Conservation (phyloP, 1,284 basidiomycete genomes). For the Papiliotrema nemorosa region DNA sequence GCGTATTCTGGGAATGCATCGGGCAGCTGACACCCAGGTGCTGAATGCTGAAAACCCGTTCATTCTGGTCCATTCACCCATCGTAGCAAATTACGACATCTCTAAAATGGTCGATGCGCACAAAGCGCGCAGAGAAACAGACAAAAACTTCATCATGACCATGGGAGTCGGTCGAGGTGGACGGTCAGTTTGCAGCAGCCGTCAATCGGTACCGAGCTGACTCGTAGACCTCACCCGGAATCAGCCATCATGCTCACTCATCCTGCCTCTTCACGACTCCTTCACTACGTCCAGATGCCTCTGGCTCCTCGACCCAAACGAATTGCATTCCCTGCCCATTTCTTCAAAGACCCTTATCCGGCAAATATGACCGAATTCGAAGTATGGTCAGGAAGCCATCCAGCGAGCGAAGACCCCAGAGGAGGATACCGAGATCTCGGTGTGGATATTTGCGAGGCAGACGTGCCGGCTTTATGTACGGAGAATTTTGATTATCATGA, state of each 20-base stretch:
- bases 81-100: conserved; percentile 89
- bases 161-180: conserved; percentile 65
- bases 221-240: conserved; percentile 48
- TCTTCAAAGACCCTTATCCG: conserved; percentile 55
- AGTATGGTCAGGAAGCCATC: conserved; percentile 66
- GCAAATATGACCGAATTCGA: conserved; percentile 61
- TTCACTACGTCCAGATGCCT: conserved; percentile 46
- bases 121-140: conserved; percentile 77
- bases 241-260: conserved; percentile 49
- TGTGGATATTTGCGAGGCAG: conserved; percentile 53
- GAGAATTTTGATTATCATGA: conserved; percentile 99
- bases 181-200: conserved; percentile 17
- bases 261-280: conserved; percentile 42
- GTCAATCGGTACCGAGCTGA: conserved; percentile 55
- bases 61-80: conserved; percentile 87
- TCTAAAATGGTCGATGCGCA: conserved; percentile 83
- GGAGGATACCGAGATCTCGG: conserved; percentile 49
- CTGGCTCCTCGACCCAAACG: conserved; percentile 37
- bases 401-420: conserved; percentile 18
- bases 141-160: conserved; percentile 95
- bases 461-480: conserved; percentile 87
- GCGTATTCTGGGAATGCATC: not conserved
- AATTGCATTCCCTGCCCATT: conserved; percentile 41
- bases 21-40: conserved; percentile 55
- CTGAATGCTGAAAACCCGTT: conserved; percentile 78